Evolutionary conservation across 2,329 filamentous ascomycete species (phyloP).

Genomic region (Incumbomyces lentus): DNA sequence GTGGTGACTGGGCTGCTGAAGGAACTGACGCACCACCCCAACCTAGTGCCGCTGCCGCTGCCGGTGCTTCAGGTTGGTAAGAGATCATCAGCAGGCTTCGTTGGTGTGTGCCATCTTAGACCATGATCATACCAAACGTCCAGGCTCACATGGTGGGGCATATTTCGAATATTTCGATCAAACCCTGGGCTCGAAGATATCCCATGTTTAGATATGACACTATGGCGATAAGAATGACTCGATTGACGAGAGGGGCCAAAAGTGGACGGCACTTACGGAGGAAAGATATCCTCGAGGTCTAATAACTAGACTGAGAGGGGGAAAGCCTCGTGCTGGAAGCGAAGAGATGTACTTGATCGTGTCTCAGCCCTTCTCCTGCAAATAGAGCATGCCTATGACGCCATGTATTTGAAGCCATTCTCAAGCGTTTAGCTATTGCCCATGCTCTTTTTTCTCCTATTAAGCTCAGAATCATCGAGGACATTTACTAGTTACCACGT

Average conservation of each 20-base stretch:
- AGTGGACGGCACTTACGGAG: slow-evolving; percentile 80
- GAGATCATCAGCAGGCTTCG: slow-evolving; percentile 18
- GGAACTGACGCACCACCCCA: slow-evolving; percentile 23
- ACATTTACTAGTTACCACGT: no score
- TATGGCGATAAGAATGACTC: background rate
- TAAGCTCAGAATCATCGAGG: no score
- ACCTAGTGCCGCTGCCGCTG: slow-evolving; percentile 29
- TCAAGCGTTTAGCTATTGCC: no score
- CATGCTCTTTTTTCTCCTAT: no score
- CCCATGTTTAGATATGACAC: background rate
- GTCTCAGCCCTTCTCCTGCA: slow-evolving; percentile 40
- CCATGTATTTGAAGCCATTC: no score
- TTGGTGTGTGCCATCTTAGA: no score
- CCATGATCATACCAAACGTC: background rate
- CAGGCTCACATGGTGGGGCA: background rate
- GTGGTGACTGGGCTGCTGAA: slow-evolving; percentile 37
- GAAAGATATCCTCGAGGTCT: slow-evolving; percentile 81
- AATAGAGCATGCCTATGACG: background rate
- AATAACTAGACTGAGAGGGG: slow-evolving; percentile 46
- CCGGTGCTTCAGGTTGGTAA: slow-evolving; percentile 23
- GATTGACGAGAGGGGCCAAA: slow-evolving; percentile 8
- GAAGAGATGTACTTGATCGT: slow-evolving; percentile 81
- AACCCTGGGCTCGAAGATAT: background rate
- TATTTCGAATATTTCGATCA: no score
- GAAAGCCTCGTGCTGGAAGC: slow-evolving; percentile 91